Evolutionary conservation across 108 stramenopile species (phyloP), one percentile per base, ranked within the genome.

Genomic region (Phaeodactylum tricornutum): DNA sequence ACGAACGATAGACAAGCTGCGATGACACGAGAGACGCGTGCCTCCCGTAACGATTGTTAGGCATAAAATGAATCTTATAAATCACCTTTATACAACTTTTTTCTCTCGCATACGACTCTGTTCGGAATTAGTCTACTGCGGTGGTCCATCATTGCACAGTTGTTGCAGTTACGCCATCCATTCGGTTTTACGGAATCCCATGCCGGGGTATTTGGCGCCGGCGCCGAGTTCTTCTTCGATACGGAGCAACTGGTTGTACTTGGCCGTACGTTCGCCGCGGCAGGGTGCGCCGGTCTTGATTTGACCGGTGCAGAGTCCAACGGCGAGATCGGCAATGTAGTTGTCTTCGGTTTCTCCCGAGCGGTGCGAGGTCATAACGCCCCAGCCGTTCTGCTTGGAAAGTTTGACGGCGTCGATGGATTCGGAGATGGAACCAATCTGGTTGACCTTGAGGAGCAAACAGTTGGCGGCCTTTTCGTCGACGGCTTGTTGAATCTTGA

Each of bases 231-330:
- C 64, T 12, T 61, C 87, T 47, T 85, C 87, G 52, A 90, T 85
- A 36, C 83, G 81, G 42, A 90, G 69, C 61, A 90, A 71, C 47
- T 98, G 95, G 70, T 96, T 96, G 89, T 97, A 97, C 78, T 97
- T 97, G 70, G 96, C 87, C 45, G 80, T 81, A 53, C 98, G 87
- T 62, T 99, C 98, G 29, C 94, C 93, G 69, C 98, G 92, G 87
- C 97, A 98, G 21, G 98, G 98, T 35, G 98, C 98, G 44, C 98
- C 98, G 22, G 98, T 98, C 93, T 99, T 99, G 88, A 99, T 99
- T 84, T 99, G 85, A 42, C 98, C 98, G 11, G 98, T 95, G 62
- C 94, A 90, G 34, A 99, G 82, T 35, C 98, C 98, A 52, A 99
- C 98, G 27, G 98, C 97, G 53, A 98, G 68, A 61, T 98, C 97